Base-by-base conservation (phyloP, 345 rosid species). In the Gossypium thurberi region DNA sequence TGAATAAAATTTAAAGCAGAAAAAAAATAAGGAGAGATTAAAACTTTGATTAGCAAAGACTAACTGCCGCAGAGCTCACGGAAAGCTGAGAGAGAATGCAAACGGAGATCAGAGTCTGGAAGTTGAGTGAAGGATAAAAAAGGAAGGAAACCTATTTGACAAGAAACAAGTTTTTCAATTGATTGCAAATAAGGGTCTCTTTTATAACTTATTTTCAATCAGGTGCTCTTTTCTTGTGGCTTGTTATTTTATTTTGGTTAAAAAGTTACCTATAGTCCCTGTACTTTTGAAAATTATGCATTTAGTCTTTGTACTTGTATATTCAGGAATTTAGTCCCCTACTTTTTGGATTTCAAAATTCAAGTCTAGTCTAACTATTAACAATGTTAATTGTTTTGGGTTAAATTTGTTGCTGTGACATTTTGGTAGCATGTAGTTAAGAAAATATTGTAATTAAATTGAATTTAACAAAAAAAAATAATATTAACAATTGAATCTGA, bases 191-290 rank as follows among this genome's bases (percentile, higher is more conserved):
- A 47, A 66, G 70, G 55, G 70, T 13, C 56, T 0, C 42, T 7
- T 23, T 23, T 46, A 46, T 67, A 25, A 48, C n/a, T 48, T 67
- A 67, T 23, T 67, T 46, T 48, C 7, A 26, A 51, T 2, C 15
- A 0, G 8, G n/a, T 7, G 25, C 10, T 10, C 20, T 5, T 33
- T 33, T 5, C 33, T 17, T 12, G 10, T 0, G 21, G 65, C 5
- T 61, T 14, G 8, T 3, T 1, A 15, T 61, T 56, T 56, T 21
- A 2, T 44, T 44, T 44, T 44, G 48, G 62, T 88, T 86, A 63
- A 85, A 82, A 23, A 85, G 86, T 9, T 9, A 5, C 91, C 85
- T 58, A 82, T 86, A 43, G 76, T 81, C 69, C 84, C 85, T 25
- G 58, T 44, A 44, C 48, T 96, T 33, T 17, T 94, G 65, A 33